These are phyloP conservation scores for Climacium dendroides DNA, from an alignment of 225 moss, liverwort and hornwort species.

Conservation along the genomic window DNA sequence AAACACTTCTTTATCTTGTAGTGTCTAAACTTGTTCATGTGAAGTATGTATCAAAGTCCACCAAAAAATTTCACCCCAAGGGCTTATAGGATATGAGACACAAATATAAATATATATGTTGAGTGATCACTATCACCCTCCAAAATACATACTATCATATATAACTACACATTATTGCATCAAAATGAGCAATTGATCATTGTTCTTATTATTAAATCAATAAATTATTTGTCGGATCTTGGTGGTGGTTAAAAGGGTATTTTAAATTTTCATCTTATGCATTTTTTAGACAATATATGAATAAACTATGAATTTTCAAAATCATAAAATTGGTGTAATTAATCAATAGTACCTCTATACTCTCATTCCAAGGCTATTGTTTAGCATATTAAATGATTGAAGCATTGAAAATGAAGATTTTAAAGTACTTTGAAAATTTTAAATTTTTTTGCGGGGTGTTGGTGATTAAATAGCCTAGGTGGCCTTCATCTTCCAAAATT, in stretches of 20 bases:
- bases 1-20: too few species aligned
- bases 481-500: too few species aligned
- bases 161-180: not conserved
- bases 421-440: too few species aligned
- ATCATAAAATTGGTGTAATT: not conserved
- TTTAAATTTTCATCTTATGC: not conserved
- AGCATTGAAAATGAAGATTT: too few species aligned
- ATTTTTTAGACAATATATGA: not conserved
- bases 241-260: not conserved
- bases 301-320: not conserved
- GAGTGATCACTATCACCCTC: not conserved
- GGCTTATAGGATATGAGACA: fast-evolving
- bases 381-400: too few species aligned
- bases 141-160: not conserved
- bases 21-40: not conserved
- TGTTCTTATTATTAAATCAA: not conserved
- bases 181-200: not conserved
- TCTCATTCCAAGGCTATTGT: fast-evolving
- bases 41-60: not conserved
- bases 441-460: too few species aligned
- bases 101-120: not conserved
- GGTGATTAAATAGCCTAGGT: too few species aligned
- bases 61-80: not conserved
- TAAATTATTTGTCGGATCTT: not conserved
- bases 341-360: fast-evolving